Base-by-base conservation (phyloP, 2,329 filamentous ascomycete species). In the Paecilomyces sp. region DNA sequence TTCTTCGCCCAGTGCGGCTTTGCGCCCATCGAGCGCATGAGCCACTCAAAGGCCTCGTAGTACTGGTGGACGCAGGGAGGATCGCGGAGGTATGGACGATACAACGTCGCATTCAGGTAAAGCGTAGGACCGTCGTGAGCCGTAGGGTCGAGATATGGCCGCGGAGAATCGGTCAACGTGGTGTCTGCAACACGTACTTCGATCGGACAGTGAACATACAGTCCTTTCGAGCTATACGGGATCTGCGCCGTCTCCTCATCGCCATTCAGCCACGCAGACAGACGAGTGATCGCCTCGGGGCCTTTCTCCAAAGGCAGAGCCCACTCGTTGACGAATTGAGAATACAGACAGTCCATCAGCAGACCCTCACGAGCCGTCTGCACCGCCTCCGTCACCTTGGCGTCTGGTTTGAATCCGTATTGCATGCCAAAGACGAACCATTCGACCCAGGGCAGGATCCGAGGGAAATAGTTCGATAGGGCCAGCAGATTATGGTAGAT, bases 251-350 rank as follows among this genome's bases (percentile, higher is more conserved):
- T 82, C 72, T 88, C 87, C 65, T 82, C 77, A 67, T 94, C 89
- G 18, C 85, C 83, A 56, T 90, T 88, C 57, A 99, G 82, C 94
- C 94, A 99, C 55, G 90, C 88, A 47, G 88, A 90, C 12, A 99
- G 82, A 9, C 94, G 86, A 33, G 80, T 83, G 52, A 99, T 85
- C 7, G 91, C 92, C 75, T 97, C 92, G 13, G 93, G 93, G 0
- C 94, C 94, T 65, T 89, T 88, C 63, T 86, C 80, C 0, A 99
- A 82, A 1, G 94, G 93, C 6, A 99, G 83, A 0, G 93, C 93
- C 94, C 94, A 99, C 74, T 99, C 94, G 74, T 99, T 97, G 65
- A 99, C 94, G 68, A 91, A 96, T 72, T 99, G 94, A n/a, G 90
- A 93, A 80, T 97, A 99, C 5, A 97, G 84, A 70, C 94, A 99